Evolutionary conservation across 805 yeast species (phyloP).

Genomic region (Tetrapisispora iriomotensis): DNA sequence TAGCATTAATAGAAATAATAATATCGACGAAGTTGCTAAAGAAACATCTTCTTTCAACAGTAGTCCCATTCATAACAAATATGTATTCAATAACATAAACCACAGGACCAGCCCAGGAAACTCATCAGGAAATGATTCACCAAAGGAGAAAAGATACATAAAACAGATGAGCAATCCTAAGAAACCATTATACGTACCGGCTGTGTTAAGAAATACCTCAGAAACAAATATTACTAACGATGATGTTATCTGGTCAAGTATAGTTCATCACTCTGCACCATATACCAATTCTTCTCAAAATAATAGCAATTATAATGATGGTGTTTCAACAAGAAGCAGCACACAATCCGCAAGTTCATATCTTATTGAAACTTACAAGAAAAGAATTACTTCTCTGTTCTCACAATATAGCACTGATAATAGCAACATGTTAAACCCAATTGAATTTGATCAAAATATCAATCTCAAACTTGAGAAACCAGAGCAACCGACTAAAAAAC

Average conservation of each 20-base stretch:
- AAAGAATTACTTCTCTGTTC: conserved; percentile 10
- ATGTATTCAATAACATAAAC: no score
- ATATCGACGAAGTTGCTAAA: no score
- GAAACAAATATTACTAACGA: conserved; percentile 36
- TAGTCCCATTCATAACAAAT: no score
- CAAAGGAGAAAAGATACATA: conserved; percentile 18
- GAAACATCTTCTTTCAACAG: no score
- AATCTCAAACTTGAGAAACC: conserved; percentile 2
- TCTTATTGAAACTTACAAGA: conserved; percentile 10
- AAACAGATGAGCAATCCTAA: conserved; percentile 73
- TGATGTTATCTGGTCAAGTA: conserved; percentile 22
- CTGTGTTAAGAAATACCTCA: conserved; percentile 57
- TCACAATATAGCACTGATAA: conserved; percentile 4
- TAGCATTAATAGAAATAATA: no score
- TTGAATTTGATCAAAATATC: conserved; percentile 5
- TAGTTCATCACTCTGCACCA: conserved; percentile 1
- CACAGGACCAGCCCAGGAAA: no score
- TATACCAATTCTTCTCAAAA: background rate
- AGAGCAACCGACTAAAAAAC: conserved; percentile 42
- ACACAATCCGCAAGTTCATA: conserved; percentile 21
- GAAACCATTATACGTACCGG: conserved; percentile 84
- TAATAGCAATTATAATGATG: background rate
- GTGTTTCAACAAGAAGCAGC: conserved; percentile 14
- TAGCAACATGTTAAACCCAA: conserved; percentile 1
- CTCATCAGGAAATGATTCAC: background rate